phyloP scores from a whole-genome alignment of 2,329 filamentous ascomycete genomes.

The Epichloe amarillans region DNA sequence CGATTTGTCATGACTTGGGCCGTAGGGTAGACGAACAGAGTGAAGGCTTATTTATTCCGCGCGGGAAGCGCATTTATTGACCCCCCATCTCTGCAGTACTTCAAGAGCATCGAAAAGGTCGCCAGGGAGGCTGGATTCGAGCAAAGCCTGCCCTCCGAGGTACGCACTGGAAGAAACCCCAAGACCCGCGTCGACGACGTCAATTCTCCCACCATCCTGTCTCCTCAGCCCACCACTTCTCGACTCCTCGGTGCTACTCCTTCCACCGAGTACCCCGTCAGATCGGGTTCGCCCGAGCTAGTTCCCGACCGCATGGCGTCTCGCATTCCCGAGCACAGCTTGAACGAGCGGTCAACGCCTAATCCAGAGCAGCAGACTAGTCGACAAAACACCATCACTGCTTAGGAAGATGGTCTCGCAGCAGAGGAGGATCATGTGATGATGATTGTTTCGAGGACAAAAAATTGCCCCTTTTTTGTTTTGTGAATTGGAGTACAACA shows the following conservation, averaged over 20 bases:
- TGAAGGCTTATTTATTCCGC: not conserved
- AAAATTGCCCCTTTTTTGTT: not conserved
- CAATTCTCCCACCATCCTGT: conserved; percentile 31
- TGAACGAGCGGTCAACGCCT: conserved; percentile 32
- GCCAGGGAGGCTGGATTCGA: conserved; percentile 43
- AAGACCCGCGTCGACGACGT: conserved; percentile 29
- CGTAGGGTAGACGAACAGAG: no score
- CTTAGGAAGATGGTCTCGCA: conserved; percentile 1
- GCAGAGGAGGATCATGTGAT: not conserved
- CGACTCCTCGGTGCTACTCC: conserved; percentile 41
- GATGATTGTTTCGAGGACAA: not conserved
- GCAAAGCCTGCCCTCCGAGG: conserved; percentile 42
- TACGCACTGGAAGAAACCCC: conserved; percentile 38
- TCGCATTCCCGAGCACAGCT: conserved; percentile 35
- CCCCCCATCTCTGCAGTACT: conserved; percentile 34
- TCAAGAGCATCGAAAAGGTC: conserved; percentile 57
- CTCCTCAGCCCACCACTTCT: conserved; percentile 43
- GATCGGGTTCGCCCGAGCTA: conserved; percentile 42
- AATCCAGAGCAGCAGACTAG: conserved; percentile 30
- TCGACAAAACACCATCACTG: conserved; percentile 10
- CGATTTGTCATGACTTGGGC: no score
- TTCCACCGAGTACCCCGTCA: conserved; percentile 39
- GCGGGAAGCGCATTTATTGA: not conserved
- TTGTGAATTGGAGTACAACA: not conserved
- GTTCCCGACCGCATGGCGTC: conserved; percentile 49